Evolutionary conservation across 148 eudicot genomes (phyloP).

Genomic region (Spergularia bocconei): DNA sequence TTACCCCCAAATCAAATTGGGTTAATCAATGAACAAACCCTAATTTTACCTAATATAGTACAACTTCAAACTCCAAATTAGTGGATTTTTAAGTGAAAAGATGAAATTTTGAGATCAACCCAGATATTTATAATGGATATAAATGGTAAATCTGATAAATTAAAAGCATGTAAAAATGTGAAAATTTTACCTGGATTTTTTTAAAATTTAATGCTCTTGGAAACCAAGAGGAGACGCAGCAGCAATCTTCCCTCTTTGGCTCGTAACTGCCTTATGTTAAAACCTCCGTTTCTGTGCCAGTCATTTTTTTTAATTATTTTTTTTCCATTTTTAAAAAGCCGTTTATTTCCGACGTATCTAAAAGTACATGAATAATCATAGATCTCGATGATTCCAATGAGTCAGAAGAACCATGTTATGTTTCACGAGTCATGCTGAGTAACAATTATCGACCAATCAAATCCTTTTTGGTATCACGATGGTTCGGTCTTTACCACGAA

Average conservation of each 20-base stretch:
- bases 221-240: conserved; percentile 2
- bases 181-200: conserved; percentile 9
- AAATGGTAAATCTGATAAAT: background rate
- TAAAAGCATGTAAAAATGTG: background rate
- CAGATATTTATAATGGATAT: background rate
- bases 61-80: background rate
- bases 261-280: conserved; percentile 3
- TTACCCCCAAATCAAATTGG: background rate
- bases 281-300: background rate
- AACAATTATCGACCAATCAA: too few relatives aligned
- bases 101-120: conserved; percentile 15
- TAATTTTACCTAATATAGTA: background rate
- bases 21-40: conserved; percentile 16
- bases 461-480: too few relatives aligned
- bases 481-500: too few relatives aligned
- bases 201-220: conserved; percentile 12
- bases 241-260: conserved; percentile 5
- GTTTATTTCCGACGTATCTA: too few relatives aligned
- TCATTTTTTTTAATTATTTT: background rate
- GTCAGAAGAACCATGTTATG: too few relatives aligned
- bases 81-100: background rate
- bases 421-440: too few relatives aligned
- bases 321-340: too few relatives aligned
- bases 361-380: too few relatives aligned
- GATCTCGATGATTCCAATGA: too few relatives aligned